Conservation (phyloP, 306 rosid species). For the Cotoneaster glaucophyllus region DNA sequence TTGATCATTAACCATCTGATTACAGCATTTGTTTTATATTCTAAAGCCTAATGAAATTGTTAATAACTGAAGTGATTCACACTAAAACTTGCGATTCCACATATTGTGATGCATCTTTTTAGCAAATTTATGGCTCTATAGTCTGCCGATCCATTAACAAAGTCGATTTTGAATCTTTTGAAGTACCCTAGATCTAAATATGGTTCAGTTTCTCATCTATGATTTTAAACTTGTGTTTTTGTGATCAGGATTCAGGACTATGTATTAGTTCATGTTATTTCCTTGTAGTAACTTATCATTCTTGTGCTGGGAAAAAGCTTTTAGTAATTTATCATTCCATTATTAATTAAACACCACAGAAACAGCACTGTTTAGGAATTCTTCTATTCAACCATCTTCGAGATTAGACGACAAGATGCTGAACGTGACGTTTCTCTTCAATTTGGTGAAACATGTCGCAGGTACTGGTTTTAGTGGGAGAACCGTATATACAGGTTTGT, state of each 20-base stretch:
- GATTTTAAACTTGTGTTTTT: not conserved
- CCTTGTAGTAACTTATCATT: too few species aligned
- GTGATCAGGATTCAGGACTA: not conserved
- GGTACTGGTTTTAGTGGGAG: not conserved
- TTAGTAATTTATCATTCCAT: not conserved
- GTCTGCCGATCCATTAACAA: not conserved
- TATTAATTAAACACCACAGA: too few species aligned
- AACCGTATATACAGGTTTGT: not conserved
- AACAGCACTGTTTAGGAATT: not conserved
- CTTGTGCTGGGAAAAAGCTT: not conserved
- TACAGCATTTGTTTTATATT: not conserved
- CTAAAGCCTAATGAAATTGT: not conserved
- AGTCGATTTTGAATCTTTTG: not conserved
- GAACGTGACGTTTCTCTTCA: not conserved
- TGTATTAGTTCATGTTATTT: not conserved
- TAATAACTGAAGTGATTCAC: not conserved
- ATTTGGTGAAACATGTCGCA: not conserved
- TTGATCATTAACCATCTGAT: not conserved
- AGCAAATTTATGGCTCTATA: not conserved
- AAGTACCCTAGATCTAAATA: not conserved
- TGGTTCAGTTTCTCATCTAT: not conserved
- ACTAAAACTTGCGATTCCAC: not conserved
- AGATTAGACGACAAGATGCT: not conserved
- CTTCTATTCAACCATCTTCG: not conserved
- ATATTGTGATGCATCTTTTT: not conserved